Conservation (phyloP, 495 filamentous ascomycete genomes). For the Aspergillus heteromorphus region DNA sequence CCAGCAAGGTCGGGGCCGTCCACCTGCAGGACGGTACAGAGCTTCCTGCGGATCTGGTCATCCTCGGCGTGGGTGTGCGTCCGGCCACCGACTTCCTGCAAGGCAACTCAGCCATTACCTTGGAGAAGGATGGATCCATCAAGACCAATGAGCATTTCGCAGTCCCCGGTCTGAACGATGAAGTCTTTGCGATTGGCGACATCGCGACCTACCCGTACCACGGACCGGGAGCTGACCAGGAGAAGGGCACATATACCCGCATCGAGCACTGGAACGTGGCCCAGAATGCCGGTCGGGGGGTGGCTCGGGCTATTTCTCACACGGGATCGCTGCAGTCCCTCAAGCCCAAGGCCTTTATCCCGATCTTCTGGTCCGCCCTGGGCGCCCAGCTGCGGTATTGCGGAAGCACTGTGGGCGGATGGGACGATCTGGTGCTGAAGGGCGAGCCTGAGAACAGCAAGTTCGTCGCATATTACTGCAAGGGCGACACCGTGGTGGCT, state of each 20-base stretch:
- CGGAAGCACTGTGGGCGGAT: conserved; percentile 74
- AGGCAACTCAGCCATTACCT: conserved; percentile 56
- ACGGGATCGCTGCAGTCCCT: conserved; percentile 28
- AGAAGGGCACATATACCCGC: conserved; percentile 47
- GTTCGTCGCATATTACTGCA: conserved; percentile 83
- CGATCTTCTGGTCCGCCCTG: conserved; percentile 93
- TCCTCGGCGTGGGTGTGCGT: conserved; percentile 82
- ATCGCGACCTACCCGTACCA: conserved; percentile 94
- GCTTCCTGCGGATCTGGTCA: conserved; percentile 81
- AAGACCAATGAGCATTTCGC: conserved; percentile 71
- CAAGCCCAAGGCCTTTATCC: conserved; percentile 71
- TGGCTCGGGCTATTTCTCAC: conserved; percentile 66
- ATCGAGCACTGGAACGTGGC: conserved; percentile 99
- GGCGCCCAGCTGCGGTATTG: conserved; percentile 88
- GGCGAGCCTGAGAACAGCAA: conserved; percentile 75
- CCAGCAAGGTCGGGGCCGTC: conserved; percentile 71
- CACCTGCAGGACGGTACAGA: conserved; percentile 80
- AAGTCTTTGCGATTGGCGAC: conserved; percentile 92
- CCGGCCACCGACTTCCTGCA: conserved; percentile 85
- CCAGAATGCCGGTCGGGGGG: conserved; percentile 80
- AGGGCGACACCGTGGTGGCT: conserved; percentile 84
- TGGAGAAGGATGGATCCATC: conserved; percentile 78
- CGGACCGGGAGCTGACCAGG: conserved; percentile 66
- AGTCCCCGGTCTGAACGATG: conserved; percentile 59
- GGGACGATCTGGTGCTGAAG: conserved; percentile 73